A percentile compares a stretch with the other conserved stretches of the same genome.
These are phyloP conservation scores for Aspergillus kassunensis DNA, from an alignment of 495 filamentous ascomycete species.

Conservation along the genomic window DNA sequence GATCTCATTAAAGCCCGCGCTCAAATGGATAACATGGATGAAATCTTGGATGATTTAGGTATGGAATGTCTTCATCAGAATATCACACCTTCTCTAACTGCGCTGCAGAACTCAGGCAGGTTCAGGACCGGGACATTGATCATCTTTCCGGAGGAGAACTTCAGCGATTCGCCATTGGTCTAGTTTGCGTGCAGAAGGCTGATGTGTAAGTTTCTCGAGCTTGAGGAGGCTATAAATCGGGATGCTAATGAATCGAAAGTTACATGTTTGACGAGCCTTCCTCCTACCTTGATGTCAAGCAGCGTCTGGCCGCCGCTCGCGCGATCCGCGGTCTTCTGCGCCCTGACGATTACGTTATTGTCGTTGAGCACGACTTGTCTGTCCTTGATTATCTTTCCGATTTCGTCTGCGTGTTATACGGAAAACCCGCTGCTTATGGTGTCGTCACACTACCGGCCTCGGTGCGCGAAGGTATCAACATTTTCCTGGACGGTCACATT, in stretches of 20 bases:
- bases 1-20: conserved; percentile 67
- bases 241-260: conserved; percentile 35
- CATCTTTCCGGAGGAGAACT: conserved; percentile 94
- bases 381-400: conserved; percentile 98
- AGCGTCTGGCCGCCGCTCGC: conserved; percentile 85
- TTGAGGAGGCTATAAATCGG: not conserved
- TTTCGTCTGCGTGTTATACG: conserved; percentile 96
- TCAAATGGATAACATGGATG: conserved; percentile 74
- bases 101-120: conserved; percentile 70
- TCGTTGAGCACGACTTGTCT: conserved; percentile 97
- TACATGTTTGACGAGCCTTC: conserved; percentile 99
- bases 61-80: conserved; percentile 11
- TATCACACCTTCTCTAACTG: conserved; percentile 20
- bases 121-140: conserved; percentile 81
- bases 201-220: conserved; percentile 65
- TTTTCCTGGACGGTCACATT: conserved; percentile 96
- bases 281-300: conserved; percentile 97
- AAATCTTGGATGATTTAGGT: conserved; percentile 82
- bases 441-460: conserved; percentile 96
- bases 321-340: conserved; percentile 87
- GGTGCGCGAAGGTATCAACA: conserved; percentile 98
- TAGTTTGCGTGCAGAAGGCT: conserved; percentile 91
- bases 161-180: conserved; percentile 93
- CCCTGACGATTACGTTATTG: conserved; percentile 92
- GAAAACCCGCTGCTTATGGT: conserved; percentile 91